A percentile compares a stretch with the other conserved stretches of the same genome.
Conservation (phyloP, 192 early-diverging fungal genomes). For the Backusella liffmaniae region DNA sequence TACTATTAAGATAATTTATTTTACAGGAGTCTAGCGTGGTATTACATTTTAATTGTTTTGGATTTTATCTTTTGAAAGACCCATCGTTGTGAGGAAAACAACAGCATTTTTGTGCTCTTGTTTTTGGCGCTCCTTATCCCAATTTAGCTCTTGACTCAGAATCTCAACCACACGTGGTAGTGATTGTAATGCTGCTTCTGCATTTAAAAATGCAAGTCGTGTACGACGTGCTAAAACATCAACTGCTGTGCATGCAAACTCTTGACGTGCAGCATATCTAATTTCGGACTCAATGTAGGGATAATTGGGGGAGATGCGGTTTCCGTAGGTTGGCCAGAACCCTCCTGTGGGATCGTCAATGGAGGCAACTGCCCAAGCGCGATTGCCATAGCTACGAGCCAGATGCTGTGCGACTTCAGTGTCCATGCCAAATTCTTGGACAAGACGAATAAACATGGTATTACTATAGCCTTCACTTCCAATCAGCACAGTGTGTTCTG, state of each 20-base stretch:
- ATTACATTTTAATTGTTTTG: background rate
- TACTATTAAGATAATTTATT: background rate
- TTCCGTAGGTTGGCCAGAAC: constrained; percentile 81
- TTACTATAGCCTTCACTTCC: constrained; percentile 86
- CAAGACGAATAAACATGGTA: constrained; percentile 94
- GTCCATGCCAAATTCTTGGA: constrained; percentile 95
- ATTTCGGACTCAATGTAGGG: constrained; percentile 96
- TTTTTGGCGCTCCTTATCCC: constrained; percentile 65
- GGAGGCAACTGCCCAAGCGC: constrained; percentile 90
- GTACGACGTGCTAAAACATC: constrained; percentile 92
- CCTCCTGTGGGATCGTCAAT: constrained; percentile 71
- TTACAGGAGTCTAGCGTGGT: background rate
- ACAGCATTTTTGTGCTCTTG: constrained; percentile 69
- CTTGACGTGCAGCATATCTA: constrained; percentile 85
- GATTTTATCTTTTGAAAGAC: constrained; percentile 50
- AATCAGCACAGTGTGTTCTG: constrained; percentile 73
- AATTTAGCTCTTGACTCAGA: constrained; percentile 86
- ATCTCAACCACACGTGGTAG: constrained; percentile 88
- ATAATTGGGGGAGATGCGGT: constrained; percentile 74
- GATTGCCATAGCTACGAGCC: constrained; percentile 89
- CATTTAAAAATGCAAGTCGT: constrained; percentile 92
- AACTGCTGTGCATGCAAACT: constrained; percentile 92
- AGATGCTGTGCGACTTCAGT: constrained; percentile 89
- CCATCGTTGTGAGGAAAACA: constrained; percentile 88
- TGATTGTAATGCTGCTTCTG: constrained; percentile 83